A percentile compares a stretch with the other conserved stretches of the same genome.
These are phyloP conservation scores for Leccinum imitatum DNA, from an alignment of 768 basidiomycete genomes.

Conservation along the genomic window DNA sequence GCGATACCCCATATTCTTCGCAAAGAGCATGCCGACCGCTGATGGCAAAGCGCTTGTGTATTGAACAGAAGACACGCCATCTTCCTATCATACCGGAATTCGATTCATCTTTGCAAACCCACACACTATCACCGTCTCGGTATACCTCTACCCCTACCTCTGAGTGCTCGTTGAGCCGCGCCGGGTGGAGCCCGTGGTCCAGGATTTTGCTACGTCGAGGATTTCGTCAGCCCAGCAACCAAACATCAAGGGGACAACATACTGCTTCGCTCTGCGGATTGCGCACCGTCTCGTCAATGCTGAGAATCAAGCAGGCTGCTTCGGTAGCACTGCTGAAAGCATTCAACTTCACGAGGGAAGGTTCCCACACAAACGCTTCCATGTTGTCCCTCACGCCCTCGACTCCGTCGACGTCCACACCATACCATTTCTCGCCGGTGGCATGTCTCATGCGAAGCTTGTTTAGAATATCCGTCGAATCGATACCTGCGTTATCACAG, in stretches of 20 bases:
- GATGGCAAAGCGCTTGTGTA: neutral
- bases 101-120: slow-evolving; percentile 15
- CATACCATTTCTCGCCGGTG: slow-evolving; percentile 83
- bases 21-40: too few species aligned
- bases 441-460: slow-evolving; percentile 97
- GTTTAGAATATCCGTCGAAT: slow-evolving; percentile 96
- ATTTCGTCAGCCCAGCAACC: slow-evolving; percentile 19
- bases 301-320: slow-evolving; percentile 93
- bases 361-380: slow-evolving; percentile 99
- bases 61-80: slow-evolving; percentile 25
- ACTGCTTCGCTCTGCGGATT: slow-evolving; percentile 95
- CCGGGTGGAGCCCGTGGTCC: slow-evolving; percentile 94
- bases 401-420: slow-evolving; percentile 89
- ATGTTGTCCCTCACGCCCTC: slow-evolving; percentile 94
- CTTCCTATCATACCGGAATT: slow-evolving; percentile 6
- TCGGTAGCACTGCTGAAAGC: slow-evolving; percentile 95
- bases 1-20: too few species aligned
- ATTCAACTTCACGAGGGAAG: slow-evolving; percentile 91
- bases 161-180: slow-evolving; percentile 79
- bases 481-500: slow-evolving; percentile 96
- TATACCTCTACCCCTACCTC: slow-evolving; percentile 85
- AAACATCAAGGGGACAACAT: slow-evolving; percentile 31
- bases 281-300: slow-evolving; percentile 95
- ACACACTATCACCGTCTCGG: slow-evolving; percentile 53
- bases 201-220: slow-evolving; percentile 54